A percentile compares a stretch with the other conserved stretches of the same genome.
These are phyloP conservation scores for Clarireedia paspali DNA, from an alignment of 2,329 filamentous ascomycete genomes.

Conservation along the genomic window DNA sequence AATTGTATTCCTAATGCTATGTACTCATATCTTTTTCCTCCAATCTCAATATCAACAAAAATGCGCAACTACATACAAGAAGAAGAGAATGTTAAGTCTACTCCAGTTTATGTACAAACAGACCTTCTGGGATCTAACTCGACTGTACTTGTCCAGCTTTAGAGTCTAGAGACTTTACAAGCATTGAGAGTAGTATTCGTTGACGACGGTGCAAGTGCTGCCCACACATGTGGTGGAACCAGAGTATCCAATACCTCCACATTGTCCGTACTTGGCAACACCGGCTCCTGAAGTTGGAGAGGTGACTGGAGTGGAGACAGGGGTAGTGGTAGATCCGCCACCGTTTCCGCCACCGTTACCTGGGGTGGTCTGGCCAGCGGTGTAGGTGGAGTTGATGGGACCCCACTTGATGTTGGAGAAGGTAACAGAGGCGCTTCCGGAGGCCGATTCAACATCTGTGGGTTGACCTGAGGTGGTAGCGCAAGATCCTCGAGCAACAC, in stretches of 20 bases:
- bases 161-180: slow-evolving; percentile 2
- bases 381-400: slow-evolving; percentile 27
- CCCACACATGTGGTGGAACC: slow-evolving; percentile 15
- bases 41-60: too few species aligned
- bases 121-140: neutral
- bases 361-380: slow-evolving; percentile 1
- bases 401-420: slow-evolving; percentile 31
- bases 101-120: slow-evolving; percentile 7
- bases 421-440: slow-evolving; percentile 38
- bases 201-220: slow-evolving; percentile 14
- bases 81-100: slow-evolving; percentile 3
- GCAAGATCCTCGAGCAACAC: slow-evolving; percentile 49
- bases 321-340: neutral
- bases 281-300: neutral
- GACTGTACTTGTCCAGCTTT: neutral
- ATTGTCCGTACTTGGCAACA: slow-evolving; percentile 15
- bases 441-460: slow-evolving; percentile 38
- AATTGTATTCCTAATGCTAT: too few species aligned
- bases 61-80: slow-evolving; percentile 1
- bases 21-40: too few species aligned
- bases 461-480: slow-evolving; percentile 44
- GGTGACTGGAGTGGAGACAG: neutral
- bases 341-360: neutral
- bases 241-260: slow-evolving; percentile 17
- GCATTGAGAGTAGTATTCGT: slow-evolving; percentile 19